Base-by-base conservation (phyloP, 768 basidiomycete species). In the Mycena vitilis region DNA sequence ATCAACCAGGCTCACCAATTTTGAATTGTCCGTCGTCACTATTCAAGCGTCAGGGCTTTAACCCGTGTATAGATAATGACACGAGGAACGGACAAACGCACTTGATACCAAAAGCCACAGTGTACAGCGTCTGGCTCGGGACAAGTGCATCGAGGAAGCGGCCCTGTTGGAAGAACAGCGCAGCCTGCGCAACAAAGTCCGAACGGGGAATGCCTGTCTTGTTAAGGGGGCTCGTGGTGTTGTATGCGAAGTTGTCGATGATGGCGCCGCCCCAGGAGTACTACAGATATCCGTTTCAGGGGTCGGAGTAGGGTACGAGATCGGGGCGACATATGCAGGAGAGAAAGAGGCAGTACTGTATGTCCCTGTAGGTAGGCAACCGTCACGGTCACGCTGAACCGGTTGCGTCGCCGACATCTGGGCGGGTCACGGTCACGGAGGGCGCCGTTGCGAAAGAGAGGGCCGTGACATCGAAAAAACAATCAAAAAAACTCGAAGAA, bases 251-350 rank as follows among this genome's bases (percentile, higher is more conserved):
- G 64, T 78, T 78, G 60, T 80, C 74, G 54, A 79, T 78, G 15
- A 80, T 65, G 23, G 79, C 78, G 15, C 78, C 79, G 38, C 78
- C 79, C 77, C 78, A 78, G 13, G 79, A 77, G 36, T 80, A 78
- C 78, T 79, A 20, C 37, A 25, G 37, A 18, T 30, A n/a, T n/a
- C n/a, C n/a, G n/a, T n/a, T n/a, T n/a, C n/a, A n/a, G n/a, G n/a
- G n/a, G n/a, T n/a, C n/a, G n/a, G n/a, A n/a, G n/a, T n/a, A n/a
- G n/a, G n/a, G n/a, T n/a, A n/a, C n/a, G n/a, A n/a, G n/a, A n/a
- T n/a, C n/a, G n/a, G n/a, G n/a, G n/a, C n/a, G n/a, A n/a, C n/a
- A n/a, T n/a, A n/a, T n/a, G n/a, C n/a, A n/a, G n/a, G n/a, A n/a
- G n/a, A n/a, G n/a, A n/a, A n/a, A n/a, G n/a, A n/a, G n/a, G n/a